These are phyloP conservation scores for Globisporangium perplexum DNA, from an alignment of 352 stramenopile species.

Conservation along the genomic window DNA sequence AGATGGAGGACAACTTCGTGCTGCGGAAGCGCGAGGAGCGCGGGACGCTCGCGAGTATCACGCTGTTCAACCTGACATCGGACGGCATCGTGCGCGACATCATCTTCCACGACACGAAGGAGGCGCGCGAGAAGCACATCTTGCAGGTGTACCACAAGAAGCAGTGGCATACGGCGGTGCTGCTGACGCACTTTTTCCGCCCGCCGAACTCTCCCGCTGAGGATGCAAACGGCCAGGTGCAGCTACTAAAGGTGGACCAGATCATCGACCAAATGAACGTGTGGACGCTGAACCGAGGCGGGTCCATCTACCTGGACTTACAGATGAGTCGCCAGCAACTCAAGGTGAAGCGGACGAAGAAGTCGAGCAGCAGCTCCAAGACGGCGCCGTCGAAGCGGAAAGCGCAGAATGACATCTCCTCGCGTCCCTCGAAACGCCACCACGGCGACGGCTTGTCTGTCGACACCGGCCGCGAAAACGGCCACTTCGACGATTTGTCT, in stretches of 20 bases:
- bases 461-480: not conserved
- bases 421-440: conserved; percentile 31
- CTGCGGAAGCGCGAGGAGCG: conserved; percentile 78
- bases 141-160: conserved; percentile 83
- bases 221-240: conserved; percentile 64
- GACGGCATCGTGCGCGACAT: conserved; percentile 82
- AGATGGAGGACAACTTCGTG: conserved; percentile 82
- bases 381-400: conserved; percentile 42
- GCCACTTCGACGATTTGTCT: conserved; percentile 8
- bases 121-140: conserved; percentile 80
- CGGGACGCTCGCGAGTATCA: conserved; percentile 65
- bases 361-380: conserved; percentile 14
- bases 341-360: conserved; percentile 70
- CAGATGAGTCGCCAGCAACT: conserved; percentile 84
- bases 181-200: conserved; percentile 82
- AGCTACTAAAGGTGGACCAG: conserved; percentile 81
- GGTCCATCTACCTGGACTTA: conserved; percentile 82
- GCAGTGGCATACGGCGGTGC: conserved; percentile 77
- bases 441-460: conserved; percentile 1
- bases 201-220: conserved; percentile 68
- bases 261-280: conserved; percentile 88
- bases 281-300: conserved; percentile 77
- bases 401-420: conserved; percentile 20
- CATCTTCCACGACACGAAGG: conserved; percentile 85
- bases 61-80: conserved; percentile 85